Base-by-base conservation (phyloP, 78 protist genomes). In the Dictyostelium capitatum region DNA sequence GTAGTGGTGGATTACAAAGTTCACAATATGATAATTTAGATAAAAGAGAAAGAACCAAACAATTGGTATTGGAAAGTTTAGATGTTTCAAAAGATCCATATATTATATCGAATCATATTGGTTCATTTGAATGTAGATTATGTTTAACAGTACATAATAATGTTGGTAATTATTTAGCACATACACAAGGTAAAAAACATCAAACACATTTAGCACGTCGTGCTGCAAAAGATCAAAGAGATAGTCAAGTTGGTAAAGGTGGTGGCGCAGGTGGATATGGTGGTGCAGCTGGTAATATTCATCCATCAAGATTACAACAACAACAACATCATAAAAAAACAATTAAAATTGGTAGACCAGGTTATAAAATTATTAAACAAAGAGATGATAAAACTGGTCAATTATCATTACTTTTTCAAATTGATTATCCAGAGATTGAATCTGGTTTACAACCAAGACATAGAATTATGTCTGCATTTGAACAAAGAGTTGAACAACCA, bases 91-190 rank as follows among this genome's bases (percentile, higher is more conserved):
- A 97, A 89, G 99, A 91, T 43, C 96, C 96, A 6, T 97, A 95
- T 82, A 79, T 95, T 17, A 82, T 96, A 77, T 72, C 87, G 9
- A 95, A 83, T 82, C 96, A 96, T 65, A 30, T 89, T 14, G 91
- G 91, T 51, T 80, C 95, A 20, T 99, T 97, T 92, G 99, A 99
- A 95, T 99, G 99, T 97, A 97, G 91, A 85, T 97, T 99, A 17
- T 99, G 99, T 94, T 79, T 99, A 25, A 99, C 99, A 5, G 95
- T 98, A 41, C 99, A 99, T 92, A 95, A 75, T 10, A 99, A 97
- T 82, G 99, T 99, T 51, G 99, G 99, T 6, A 92, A 87, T 82
- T 98, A 98, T 89, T 83, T 98, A 50, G 98, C 99, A 0, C 99
- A 98, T 89, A 97, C 98, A 41, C 98, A 98, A 56, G 98, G 97